These are phyloP conservation scores for Rhodamnia argentea DNA, from an alignment of 345 rosid genomes.

Conservation along the genomic window DNA sequence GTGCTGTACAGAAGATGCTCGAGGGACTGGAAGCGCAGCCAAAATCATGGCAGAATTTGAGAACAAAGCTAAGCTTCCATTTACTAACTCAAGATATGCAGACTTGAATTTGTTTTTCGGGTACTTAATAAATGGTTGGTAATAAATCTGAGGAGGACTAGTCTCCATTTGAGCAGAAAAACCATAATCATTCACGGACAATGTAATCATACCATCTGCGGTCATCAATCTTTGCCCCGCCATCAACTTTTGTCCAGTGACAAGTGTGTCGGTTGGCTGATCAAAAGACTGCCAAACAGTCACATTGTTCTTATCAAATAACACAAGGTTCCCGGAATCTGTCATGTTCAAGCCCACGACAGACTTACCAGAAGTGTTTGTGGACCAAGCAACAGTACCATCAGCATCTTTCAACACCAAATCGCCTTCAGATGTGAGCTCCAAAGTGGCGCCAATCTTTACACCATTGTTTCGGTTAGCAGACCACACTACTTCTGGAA, in stretches of 20 bases:
- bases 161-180: conserved; percentile 6
- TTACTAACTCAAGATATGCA: not conserved
- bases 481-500: conserved; percentile 17
- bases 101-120: not conserved
- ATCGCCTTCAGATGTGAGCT: not conserved
- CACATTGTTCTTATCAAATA: not conserved
- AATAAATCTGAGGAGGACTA: not conserved
- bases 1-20: not conserved
- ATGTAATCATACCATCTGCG: not conserved
- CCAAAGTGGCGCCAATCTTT: not conserved
- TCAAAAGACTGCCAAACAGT: not conserved
- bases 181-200: not conserved
- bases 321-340: not conserved
- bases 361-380: not conserved
- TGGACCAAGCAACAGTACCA: conserved; percentile 8
- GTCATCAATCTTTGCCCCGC: not conserved
- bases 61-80: not conserved
- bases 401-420: conserved; percentile 4
- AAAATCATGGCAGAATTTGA: not conserved
- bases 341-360: conserved; percentile 2
- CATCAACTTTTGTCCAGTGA: not conserved
- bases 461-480: conserved; percentile 8
- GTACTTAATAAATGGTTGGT: not conserved
- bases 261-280: not conserved
- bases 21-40: not conserved